Evolutionary conservation across 805 yeast genomes (phyloP).

Genomic region (Zygoascus bituminiphila): DNA sequence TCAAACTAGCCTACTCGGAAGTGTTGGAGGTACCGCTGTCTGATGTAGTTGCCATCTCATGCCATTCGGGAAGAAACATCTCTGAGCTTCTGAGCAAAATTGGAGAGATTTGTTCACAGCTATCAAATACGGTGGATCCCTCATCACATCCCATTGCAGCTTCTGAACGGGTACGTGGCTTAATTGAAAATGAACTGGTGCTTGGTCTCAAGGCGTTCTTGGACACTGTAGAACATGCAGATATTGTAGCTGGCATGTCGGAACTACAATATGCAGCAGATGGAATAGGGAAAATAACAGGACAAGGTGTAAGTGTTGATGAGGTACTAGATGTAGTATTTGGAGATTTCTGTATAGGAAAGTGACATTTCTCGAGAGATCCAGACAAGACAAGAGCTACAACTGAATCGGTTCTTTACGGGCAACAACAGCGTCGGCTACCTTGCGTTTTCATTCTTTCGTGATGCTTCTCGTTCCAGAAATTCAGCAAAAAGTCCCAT

Average conservation of each 20-base stretch:
- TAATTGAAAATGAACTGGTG: slow-evolving; percentile 66
- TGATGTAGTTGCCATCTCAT: slow-evolving; percentile 41
- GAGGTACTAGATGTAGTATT: slow-evolving; percentile 88
- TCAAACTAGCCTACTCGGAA: slow-evolving; percentile 1
- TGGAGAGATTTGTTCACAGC: slow-evolving; percentile 37
- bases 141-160: slow-evolving; percentile 49
- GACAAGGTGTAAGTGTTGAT: slow-evolving; percentile 79
- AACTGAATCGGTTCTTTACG: no score
- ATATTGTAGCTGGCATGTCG: slow-evolving; percentile 75
- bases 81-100: slow-evolving; percentile 37
- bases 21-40: slow-evolving; percentile 16
- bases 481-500: slow-evolving; percentile 33
- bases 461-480: slow-evolving; percentile 25
- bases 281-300: slow-evolving; percentile 89
- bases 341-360: slow-evolving; percentile 89
- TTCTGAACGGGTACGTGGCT: slow-evolving; percentile 68
- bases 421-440: no score
- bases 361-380: no score
- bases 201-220: slow-evolving; percentile 64
- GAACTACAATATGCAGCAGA: slow-evolving; percentile 64
- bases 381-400: no score
- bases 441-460: neutral
- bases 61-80: slow-evolving; percentile 51
- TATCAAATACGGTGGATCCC: slow-evolving; percentile 36
- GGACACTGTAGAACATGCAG: slow-evolving; percentile 31